Conservation (phyloP, 1,139 yeast genomes). For the Suhomyces guaymorum region DNA sequence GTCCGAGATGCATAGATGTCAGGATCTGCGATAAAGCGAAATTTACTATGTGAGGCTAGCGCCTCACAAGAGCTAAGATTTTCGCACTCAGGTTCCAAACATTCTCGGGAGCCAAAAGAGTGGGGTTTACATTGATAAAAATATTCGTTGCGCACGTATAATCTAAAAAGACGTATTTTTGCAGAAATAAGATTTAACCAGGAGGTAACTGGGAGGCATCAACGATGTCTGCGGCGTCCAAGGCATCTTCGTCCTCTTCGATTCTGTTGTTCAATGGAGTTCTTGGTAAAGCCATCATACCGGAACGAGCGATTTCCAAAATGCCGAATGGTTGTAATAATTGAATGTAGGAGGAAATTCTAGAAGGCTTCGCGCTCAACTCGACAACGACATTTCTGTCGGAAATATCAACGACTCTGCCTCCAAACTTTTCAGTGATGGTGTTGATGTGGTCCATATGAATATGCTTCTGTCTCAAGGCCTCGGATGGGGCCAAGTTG, state of each 20-base stretch:
- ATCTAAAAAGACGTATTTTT: no score
- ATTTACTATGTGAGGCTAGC: no score
- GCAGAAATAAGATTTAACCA: slow-evolving; percentile 53
- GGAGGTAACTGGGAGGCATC: slow-evolving; percentile 90
- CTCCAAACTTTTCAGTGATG: slow-evolving; percentile 85
- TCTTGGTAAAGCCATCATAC: slow-evolving; percentile 98
- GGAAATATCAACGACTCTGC: slow-evolving; percentile 86
- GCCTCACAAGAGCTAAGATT: no score
- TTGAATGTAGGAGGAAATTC: slow-evolving; percentile 82
- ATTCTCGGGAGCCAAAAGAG: background rate
- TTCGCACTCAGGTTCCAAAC: background rate
- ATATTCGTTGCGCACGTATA: no score
- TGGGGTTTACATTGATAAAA: background rate
- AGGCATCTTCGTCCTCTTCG: slow-evolving; percentile 46
- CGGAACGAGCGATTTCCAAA: slow-evolving; percentile 93
- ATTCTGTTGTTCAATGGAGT: slow-evolving; percentile 66
- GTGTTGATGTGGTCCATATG: slow-evolving; percentile 84
- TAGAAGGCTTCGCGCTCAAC: slow-evolving; percentile 88
- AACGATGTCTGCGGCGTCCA: slow-evolving; percentile 68
- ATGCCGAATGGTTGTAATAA: slow-evolving; percentile 94
- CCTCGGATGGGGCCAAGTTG: slow-evolving; percentile 87
- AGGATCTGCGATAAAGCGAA: background rate
- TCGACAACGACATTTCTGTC: slow-evolving; percentile 94
- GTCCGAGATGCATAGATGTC: background rate
- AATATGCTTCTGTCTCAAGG: slow-evolving; percentile 87